Conservation (phyloP, 2,329 filamentous ascomycete species). For the Microascus cirrosus region DNA sequence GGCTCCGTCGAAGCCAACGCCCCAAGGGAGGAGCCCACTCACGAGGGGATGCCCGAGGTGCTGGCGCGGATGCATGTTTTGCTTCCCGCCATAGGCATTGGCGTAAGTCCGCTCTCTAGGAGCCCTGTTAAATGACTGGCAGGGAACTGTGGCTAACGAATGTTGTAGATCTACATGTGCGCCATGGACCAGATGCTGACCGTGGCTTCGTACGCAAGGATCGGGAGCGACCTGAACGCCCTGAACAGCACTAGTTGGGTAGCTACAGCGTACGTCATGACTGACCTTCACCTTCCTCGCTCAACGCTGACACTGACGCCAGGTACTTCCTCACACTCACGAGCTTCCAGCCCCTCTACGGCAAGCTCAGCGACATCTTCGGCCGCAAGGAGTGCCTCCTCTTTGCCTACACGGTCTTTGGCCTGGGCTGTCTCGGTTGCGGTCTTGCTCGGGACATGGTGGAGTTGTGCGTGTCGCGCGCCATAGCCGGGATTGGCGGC, state of each 20-base stretch:
- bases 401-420: constrained; percentile 53
- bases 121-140: not conserved
- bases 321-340: constrained; percentile 65
- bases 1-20: not conserved
- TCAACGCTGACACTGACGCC: not conserved
- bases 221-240: constrained; percentile 64
- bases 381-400: constrained; percentile 56
- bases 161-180: constrained; percentile 52
- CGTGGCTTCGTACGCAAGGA: constrained; percentile 66
- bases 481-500: constrained; percentile 46
- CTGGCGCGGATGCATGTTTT: constrained; percentile 24
- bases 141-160: not conserved
- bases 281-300: not conserved
- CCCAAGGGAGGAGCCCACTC: constrained; percentile 5
- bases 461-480: constrained; percentile 53
- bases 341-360: constrained; percentile 65
- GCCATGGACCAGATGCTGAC: constrained; percentile 69
- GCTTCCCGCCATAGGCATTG: constrained; percentile 25
- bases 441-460: constrained; percentile 52
- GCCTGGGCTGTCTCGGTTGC: constrained; percentile 51
- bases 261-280: constrained; percentile 31
- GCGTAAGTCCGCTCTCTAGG: constrained; percentile 13
- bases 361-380: constrained; percentile 61
- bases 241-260: constrained; percentile 70
- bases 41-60: constrained; percentile 15